Conservation (phyloP, 2,329 filamentous ascomycete genomes). For the Sodiomyces alkalinus region DNA sequence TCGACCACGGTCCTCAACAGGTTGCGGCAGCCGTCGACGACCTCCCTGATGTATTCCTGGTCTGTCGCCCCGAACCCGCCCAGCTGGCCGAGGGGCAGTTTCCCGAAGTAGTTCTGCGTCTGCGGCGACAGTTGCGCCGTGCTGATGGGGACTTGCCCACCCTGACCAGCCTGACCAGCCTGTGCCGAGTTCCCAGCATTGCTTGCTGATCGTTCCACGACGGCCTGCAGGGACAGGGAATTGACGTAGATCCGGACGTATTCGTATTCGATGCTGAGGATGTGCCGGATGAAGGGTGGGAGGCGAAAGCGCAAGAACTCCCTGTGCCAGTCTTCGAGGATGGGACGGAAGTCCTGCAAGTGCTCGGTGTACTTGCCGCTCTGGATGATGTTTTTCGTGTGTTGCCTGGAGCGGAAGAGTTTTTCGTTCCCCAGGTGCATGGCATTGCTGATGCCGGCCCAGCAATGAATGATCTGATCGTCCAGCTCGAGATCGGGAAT, state of each 20-base stretch:
- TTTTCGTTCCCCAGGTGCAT: constrained; percentile 86
- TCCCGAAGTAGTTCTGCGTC: constrained; percentile 49
- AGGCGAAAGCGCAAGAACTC: constrained; percentile 68
- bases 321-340: constrained; percentile 62
- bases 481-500: constrained; percentile 52
- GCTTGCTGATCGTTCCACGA: constrained; percentile 81
- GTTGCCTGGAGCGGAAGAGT: constrained; percentile 73
- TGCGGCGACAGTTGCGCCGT: constrained; percentile 40
- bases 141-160: constrained; percentile 19
- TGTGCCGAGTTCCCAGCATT: constrained; percentile 40
- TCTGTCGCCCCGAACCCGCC: constrained; percentile 51
- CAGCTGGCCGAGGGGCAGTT: constrained; percentile 46
- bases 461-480: constrained; percentile 67
- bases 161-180: constrained; percentile 11
- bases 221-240: constrained; percentile 82
- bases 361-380: constrained; percentile 70
- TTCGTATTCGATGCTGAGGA: constrained; percentile 87
- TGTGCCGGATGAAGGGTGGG: constrained; percentile 52
- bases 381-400: constrained; percentile 79
- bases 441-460: constrained; percentile 82
- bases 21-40: constrained; percentile 63
- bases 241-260: constrained; percentile 93
- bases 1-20: constrained; percentile 66
- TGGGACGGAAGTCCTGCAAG: constrained; percentile 66
- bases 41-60: constrained; percentile 59